These are phyloP conservation scores for Collybia nuda DNA, from an alignment of 768 basidiomycete genomes.

Conservation along the genomic window DNA sequence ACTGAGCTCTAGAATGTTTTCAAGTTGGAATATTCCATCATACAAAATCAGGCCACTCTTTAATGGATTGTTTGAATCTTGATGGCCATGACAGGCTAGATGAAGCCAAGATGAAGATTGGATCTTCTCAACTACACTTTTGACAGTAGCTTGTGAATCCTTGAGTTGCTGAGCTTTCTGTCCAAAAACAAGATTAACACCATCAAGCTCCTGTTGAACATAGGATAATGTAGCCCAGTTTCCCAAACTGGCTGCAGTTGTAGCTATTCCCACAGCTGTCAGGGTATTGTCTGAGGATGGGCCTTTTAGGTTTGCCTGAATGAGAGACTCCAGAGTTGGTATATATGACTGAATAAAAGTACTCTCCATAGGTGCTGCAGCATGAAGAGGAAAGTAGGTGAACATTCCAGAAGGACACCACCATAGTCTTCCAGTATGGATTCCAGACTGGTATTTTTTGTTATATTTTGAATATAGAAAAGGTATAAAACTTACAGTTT, in stretches of 20 bases:
- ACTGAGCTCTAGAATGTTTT: constrained; percentile 17
- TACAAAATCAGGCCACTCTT: constrained; percentile 14
- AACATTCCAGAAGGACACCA: constrained; percentile 9
- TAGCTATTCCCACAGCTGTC: constrained; percentile 2
- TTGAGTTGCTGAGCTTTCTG: neutral
- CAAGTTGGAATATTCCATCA: constrained; percentile 16
- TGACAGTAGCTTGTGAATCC: too few species aligned
- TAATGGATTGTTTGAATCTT: constrained; percentile 12
- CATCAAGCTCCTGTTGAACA: too few species aligned
- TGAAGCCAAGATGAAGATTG: too few species aligned
- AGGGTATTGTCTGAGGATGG: neutral
- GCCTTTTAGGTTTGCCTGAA: constrained; percentile 1
- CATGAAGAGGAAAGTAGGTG: constrained; percentile 11
- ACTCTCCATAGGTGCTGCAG: constrained; percentile 11
- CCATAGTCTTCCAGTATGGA: constrained; percentile 3
- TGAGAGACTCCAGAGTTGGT: constrained; percentile 7
- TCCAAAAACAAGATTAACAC: too few species aligned
- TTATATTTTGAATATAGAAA: neutral
- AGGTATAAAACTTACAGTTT: constrained; percentile 1
- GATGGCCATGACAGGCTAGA: constrained; percentile 22
- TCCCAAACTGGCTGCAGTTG: neutral
- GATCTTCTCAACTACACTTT: too few species aligned
- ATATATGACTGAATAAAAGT: constrained; percentile 14
- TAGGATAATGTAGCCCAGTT: too few species aligned
- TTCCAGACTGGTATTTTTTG: too few species aligned